A percentile compares a stretch with the other conserved stretches of the same genome.
Conservation (phyloP, 1,284 basidiomycete genomes). For the Cryptococcus jaspeensis region DNA sequence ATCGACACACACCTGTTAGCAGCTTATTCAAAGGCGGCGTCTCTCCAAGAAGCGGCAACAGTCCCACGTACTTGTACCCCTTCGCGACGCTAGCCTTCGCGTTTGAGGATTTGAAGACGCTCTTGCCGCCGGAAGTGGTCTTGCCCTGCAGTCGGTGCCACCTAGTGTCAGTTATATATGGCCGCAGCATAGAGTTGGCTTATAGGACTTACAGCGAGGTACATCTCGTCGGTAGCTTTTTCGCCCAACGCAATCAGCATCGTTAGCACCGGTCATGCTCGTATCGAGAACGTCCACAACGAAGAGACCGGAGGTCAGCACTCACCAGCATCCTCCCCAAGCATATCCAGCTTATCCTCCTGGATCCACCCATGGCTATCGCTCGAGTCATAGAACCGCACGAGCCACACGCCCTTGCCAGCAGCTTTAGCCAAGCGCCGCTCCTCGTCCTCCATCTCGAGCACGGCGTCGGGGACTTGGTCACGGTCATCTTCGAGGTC, state of each 20-base stretch:
- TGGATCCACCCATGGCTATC: conserved; percentile 63
- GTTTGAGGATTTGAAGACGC: conserved; percentile 22
- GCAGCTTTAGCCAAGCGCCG: conserved; percentile 3
- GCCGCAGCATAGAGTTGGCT: neutral
- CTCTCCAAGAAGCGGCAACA: neutral
- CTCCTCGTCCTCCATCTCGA: conserved; percentile 47
- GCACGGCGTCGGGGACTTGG: conserved; percentile 57
- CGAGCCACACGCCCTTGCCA: conserved; percentile 53
- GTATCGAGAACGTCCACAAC: neutral
- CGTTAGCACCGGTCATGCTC: neutral
- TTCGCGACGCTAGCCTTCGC: conserved; percentile 17
- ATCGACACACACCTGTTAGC: neutral
- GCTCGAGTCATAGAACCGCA: conserved; percentile 67
- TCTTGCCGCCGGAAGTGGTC: conserved; percentile 18
- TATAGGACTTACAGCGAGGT: conserved; percentile 29
- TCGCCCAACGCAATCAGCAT: neutral
- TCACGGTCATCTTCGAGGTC: conserved; percentile 51
- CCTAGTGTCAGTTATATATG: neutral
- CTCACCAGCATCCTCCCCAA: conserved; percentile 63
- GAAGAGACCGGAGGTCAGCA: neutral
- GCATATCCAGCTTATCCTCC: conserved; percentile 55
- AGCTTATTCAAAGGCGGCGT: too few relatives aligned
- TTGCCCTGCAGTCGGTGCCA: conserved; percentile 23
- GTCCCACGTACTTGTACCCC: conserved; percentile 34
- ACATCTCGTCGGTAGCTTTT: conserved; percentile 34